Percentiles rank a stretch among this genome's conserved stretches.
phyloP scores from a whole-genome alignment of 371 early-diverging fungal species.

The Circinella umbellata region DNA sequence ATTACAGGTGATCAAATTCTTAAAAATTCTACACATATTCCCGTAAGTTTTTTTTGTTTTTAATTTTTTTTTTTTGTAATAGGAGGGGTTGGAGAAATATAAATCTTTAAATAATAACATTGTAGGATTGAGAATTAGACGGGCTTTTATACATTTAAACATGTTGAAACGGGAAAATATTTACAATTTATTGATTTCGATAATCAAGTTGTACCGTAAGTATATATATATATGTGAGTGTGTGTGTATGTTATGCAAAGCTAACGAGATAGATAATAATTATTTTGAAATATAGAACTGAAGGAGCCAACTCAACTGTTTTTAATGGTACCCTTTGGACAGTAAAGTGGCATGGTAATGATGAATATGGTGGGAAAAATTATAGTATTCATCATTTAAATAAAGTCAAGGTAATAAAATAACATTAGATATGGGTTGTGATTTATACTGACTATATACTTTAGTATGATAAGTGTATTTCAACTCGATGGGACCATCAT shows the following conservation, averaged over 20 bases:
- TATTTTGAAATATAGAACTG: constrained; percentile 8
- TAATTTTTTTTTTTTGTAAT: no score
- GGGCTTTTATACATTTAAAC: constrained; percentile 36
- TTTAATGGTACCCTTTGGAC: constrained; percentile 39
- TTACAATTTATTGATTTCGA: constrained; percentile 36
- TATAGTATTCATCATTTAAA: constrained; percentile 37
- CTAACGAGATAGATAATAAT: no score
- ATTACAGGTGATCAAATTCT: constrained; percentile 33
- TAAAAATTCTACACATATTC: constrained; percentile 36
- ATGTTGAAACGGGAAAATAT: constrained; percentile 36
- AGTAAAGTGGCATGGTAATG: constrained; percentile 37
- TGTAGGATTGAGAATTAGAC: constrained; percentile 21
- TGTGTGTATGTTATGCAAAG: no score
- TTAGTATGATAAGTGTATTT: constrained; percentile 39
- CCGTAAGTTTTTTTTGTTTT: constrained; percentile 16
- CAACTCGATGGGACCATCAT: constrained; percentile 39
- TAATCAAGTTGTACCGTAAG: constrained; percentile 31
- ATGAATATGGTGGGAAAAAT: constrained; percentile 19
- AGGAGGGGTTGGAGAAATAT: not conserved
- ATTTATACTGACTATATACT: not conserved
- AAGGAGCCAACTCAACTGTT: constrained; percentile 35
- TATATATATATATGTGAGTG: not conserved
- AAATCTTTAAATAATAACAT: not conserved
- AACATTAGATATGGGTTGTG: no score
- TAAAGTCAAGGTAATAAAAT: constrained; percentile 16